Evolutionary conservation across 805 yeast species (phyloP).

Genomic region (Zygosaccharomyces bailii): DNA sequence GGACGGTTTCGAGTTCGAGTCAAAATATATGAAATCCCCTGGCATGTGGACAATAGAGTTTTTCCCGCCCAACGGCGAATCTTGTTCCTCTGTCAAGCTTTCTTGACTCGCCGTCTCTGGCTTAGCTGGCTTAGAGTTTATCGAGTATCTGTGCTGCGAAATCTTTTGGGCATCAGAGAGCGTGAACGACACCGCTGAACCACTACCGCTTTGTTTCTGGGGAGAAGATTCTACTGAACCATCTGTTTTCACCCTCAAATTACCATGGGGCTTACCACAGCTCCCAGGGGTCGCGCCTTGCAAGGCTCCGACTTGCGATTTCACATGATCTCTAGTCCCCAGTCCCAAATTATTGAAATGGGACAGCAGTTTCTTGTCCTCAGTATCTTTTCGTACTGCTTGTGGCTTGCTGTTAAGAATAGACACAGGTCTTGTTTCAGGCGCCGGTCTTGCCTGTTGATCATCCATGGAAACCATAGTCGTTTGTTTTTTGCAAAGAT

Average conservation of each 20-base stretch:
- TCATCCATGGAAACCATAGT: slow-evolving; percentile 4
- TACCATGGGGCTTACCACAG: slow-evolving; percentile 1
- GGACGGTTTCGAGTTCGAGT: slow-evolving; percentile 20
- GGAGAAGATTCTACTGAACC: slow-evolving; percentile 10
- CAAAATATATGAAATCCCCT: slow-evolving; percentile 35
- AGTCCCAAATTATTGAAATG: not conserved
- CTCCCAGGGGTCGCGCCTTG: slow-evolving; percentile 10
- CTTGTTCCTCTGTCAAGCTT: slow-evolving; percentile 1
- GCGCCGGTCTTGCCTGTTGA: slow-evolving; percentile 1
- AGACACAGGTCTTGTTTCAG: slow-evolving; percentile 16
- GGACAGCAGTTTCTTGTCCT: slow-evolving; percentile 3
- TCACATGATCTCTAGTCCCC: slow-evolving; percentile 3
- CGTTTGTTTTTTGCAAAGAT: not conserved
- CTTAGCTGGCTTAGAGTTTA: slow-evolving; percentile 45
- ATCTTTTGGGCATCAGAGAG: slow-evolving; percentile 44
- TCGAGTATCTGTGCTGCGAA: slow-evolving; percentile 51
- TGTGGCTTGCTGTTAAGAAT: slow-evolving; percentile 14
- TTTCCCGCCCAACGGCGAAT: slow-evolving; percentile 25
- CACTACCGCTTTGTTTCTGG: slow-evolving; percentile 9
- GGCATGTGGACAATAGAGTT: slow-evolving; percentile 36
- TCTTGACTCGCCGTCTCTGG: slow-evolving; percentile 8
- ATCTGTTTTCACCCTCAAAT: slow-evolving; percentile 7
- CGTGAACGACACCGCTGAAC: slow-evolving; percentile 44
- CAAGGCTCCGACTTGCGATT: slow-evolving; percentile 2
- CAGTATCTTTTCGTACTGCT: slow-evolving; percentile 6